These are phyloP conservation scores for Podaxis rugospora DNA, from an alignment of 768 basidiomycete species.

Conservation along the genomic window DNA sequence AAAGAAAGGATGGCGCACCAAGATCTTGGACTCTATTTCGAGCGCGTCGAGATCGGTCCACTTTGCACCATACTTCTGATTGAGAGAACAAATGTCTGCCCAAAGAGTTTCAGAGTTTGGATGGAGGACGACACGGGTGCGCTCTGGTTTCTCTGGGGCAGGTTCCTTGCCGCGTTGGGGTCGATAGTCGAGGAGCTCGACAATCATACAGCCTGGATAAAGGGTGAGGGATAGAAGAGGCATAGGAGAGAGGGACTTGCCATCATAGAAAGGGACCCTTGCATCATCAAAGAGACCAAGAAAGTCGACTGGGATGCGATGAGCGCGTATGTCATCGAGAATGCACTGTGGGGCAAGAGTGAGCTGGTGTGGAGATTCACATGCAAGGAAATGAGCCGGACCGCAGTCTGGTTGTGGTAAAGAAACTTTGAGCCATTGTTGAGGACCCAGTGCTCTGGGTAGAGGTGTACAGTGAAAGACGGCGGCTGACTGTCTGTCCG, in stretches of 20 bases:
- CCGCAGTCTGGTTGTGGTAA: constrained; percentile 76
- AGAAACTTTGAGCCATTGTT: constrained; percentile 80
- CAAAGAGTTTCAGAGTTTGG: constrained; percentile 76
- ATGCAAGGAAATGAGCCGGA: constrained; percentile 20
- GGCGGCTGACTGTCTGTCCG: constrained; percentile 52
- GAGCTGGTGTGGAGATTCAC: neutral
- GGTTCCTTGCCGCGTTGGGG: constrained; percentile 54
- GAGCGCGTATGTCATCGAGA: constrained; percentile 77
- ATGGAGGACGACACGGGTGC: constrained; percentile 70
- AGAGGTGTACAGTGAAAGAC: constrained; percentile 75
- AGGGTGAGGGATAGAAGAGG: constrained; percentile 4
- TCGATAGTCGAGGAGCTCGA: constrained; percentile 77
- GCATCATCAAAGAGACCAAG: constrained; percentile 74
- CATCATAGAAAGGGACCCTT: constrained; percentile 79
- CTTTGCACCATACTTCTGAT: constrained; percentile 47
- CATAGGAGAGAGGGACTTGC: constrained; percentile 30
- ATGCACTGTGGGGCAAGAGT: constrained; percentile 46
- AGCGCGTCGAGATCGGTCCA: constrained; percentile 74
- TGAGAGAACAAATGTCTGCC: constrained; percentile 72
- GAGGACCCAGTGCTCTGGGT: constrained; percentile 78
- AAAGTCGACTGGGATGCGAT: constrained; percentile 84
- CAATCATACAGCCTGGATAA: constrained; percentile 72
- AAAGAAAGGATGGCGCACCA: constrained; percentile 43
- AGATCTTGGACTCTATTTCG: constrained; percentile 66
- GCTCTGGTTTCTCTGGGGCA: constrained; percentile 52